phyloP scores from a whole-genome alignment of 192 early-diverging fungal species.

The Coemansia sp. region DNA sequence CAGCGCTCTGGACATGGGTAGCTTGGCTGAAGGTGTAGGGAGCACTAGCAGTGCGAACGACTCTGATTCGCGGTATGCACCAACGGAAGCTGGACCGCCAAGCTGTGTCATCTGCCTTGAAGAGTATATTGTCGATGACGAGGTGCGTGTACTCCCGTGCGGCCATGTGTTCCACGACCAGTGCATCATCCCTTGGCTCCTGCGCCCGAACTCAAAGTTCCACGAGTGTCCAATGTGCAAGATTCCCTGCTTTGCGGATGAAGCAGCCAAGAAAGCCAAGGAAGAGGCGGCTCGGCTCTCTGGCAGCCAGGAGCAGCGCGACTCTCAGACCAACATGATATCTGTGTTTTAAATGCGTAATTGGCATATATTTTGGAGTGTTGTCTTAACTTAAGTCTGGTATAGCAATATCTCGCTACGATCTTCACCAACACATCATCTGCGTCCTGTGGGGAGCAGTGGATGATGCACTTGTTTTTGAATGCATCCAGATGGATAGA shows the following conservation, averaged over 20 bases:
- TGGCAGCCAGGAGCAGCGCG: neutral
- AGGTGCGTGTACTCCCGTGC: constrained; percentile 64
- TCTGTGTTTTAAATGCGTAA: constrained; percentile 22
- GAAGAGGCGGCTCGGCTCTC: constrained; percentile 15
- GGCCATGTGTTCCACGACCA: constrained; percentile 63
- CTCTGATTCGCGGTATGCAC: neutral
- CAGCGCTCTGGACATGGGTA: neutral
- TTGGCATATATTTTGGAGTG: neutral
- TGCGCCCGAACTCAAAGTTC: constrained; percentile 30
- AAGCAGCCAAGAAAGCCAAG: constrained; percentile 24
- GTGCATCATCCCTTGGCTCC: constrained; percentile 59
- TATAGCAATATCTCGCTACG: no score
- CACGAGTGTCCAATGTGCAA: constrained; percentile 54
- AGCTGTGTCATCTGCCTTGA: constrained; percentile 70
- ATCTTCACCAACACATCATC: no score
- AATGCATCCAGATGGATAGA: no score
- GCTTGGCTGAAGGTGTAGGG: neutral
- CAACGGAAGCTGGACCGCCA: constrained; percentile 8
- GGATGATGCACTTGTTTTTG: no score
- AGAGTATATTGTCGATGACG: constrained; percentile 57
- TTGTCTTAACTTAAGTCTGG: no score
- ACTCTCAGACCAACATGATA: constrained; percentile 6
- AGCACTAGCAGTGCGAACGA: neutral
- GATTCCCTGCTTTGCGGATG: constrained; percentile 27
- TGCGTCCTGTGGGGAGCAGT: no score